phyloP scores from a whole-genome alignment of 495 filamentous ascomycete genomes.

The Aspergillus sclerotioniger region DNA sequence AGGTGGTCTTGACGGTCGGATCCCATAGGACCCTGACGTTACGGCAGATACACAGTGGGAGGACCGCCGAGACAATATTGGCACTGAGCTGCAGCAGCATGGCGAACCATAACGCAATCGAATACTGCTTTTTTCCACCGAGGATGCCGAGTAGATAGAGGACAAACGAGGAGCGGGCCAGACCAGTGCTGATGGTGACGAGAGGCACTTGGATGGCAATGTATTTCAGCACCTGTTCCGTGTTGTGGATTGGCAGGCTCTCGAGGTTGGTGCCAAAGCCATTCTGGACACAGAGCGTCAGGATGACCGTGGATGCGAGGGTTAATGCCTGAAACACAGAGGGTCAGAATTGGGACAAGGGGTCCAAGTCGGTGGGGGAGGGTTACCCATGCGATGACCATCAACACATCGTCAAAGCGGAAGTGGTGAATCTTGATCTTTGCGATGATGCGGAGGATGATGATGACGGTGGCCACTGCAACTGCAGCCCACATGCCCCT shows the following conservation, averaged over 20 bases:
- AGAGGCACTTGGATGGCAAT: constrained; percentile 33
- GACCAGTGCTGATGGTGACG: constrained; percentile 34
- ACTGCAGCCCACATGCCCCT: constrained; percentile 34
- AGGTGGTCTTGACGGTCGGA: constrained; percentile 24
- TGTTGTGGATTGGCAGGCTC: constrained; percentile 11
- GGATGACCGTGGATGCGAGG: constrained; percentile 27
- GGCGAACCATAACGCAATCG: constrained; percentile 27
- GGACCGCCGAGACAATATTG: constrained; percentile 30
- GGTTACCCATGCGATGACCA: constrained; percentile 35
- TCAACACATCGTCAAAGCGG: constrained; percentile 34
- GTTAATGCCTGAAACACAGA: constrained; percentile 22
- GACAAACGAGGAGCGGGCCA: constrained; percentile 34
- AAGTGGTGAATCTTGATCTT: constrained; percentile 38
- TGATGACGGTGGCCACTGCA: constrained; percentile 33
- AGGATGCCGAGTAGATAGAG: constrained; percentile 34
- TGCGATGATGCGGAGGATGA: constrained; percentile 32
- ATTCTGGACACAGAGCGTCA: constrained; percentile 27
- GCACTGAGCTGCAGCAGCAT: constrained; percentile 28
- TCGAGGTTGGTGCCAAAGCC: constrained; percentile 31
- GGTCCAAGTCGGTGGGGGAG: background rate
- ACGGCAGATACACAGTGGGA: constrained; percentile 32
- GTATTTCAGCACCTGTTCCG: constrained; percentile 26
- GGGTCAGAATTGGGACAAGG: constrained; percentile 1
- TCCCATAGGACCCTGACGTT: constrained; percentile 29
- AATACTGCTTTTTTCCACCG: constrained; percentile 26